These are phyloP conservation scores for Solanum paucissectum DNA, from an alignment of 257 asterid species.

Conservation along the genomic window DNA sequence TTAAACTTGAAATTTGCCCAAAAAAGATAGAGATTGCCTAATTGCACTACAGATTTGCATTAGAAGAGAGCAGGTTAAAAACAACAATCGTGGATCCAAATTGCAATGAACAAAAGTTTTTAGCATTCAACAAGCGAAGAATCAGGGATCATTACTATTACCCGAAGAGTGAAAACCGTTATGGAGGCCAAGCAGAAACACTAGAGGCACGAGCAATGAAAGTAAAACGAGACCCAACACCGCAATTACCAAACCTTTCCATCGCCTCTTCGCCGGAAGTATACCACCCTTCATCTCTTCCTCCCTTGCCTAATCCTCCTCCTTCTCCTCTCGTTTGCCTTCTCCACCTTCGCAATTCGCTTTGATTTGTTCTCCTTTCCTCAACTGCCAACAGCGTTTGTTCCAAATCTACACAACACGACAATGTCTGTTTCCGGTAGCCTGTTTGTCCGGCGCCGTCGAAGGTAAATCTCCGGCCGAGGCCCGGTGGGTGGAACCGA, in stretches of 20 bases:
- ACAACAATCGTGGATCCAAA: background rate
- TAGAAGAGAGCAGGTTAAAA: background rate
- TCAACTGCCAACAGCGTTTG: background rate
- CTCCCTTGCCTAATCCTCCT: background rate
- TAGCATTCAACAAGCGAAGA: background rate
- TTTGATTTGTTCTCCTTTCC: background rate
- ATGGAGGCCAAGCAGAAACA: slow-evolving; percentile 80
- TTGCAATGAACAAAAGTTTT: background rate
- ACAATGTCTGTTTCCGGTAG: background rate
- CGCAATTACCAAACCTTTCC: slow-evolving; percentile 71
- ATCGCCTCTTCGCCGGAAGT: slow-evolving; percentile 63
- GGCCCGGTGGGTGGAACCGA: background rate
- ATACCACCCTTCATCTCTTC: slow-evolving; percentile 41
- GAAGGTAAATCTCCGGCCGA: background rate
- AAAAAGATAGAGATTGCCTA: background rate
- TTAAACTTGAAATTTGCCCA: background rate
- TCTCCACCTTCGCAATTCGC: background rate
- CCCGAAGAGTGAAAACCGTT: slow-evolving; percentile 61
- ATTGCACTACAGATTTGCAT: background rate
- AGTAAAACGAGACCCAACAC: slow-evolving; percentile 73
- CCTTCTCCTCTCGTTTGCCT: background rate
- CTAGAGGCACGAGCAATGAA: slow-evolving; percentile 92
- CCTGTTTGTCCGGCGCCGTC: background rate
- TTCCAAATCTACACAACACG: background rate
- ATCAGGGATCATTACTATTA: background rate